phyloP scores from a whole-genome alignment of 495 filamentous ascomycete genomes.

The Geoglossum glabrum region DNA sequence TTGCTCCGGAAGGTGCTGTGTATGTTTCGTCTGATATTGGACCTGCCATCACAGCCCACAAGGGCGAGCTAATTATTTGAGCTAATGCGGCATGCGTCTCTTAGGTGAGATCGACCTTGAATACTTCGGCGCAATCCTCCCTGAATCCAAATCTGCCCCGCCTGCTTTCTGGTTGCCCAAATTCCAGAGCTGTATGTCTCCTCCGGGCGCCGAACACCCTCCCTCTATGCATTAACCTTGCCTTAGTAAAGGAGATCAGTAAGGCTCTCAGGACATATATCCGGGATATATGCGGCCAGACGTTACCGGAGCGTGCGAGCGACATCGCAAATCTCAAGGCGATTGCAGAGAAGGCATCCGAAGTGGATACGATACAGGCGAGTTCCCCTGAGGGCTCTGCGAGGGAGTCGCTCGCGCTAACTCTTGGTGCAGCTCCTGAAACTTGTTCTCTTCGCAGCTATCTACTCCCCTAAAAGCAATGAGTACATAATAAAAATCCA shows the following conservation, averaged over 20 bases:
- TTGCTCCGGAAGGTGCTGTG: constrained; percentile 46
- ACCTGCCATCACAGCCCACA: background rate
- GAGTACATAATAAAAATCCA: constrained; percentile 33
- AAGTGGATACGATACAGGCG: background rate
- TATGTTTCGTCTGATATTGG: constrained; percentile 8
- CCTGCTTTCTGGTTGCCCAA: constrained; percentile 14
- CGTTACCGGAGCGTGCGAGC: constrained; percentile 23
- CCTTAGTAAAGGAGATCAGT: constrained; percentile 41
- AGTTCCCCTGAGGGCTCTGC: background rate
- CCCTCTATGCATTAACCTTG: background rate
- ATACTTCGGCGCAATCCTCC: constrained; percentile 45
- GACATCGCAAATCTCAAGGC: constrained; percentile 37
- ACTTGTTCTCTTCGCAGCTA: constrained; percentile 40
- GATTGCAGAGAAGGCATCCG: constrained; percentile 23
- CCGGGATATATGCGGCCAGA: constrained; percentile 30
- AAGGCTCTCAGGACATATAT: constrained; percentile 47
- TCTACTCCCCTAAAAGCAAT: constrained; percentile 30
- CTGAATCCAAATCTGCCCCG: constrained; percentile 27
- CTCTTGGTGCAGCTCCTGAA: constrained; percentile 36
- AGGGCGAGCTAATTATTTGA: background rate
- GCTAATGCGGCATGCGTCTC: constrained; percentile 5
- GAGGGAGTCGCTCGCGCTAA: background rate
- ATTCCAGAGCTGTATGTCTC: constrained; percentile 20
- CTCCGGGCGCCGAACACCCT: background rate
- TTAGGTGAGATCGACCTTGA: constrained; percentile 41